These are phyloP conservation scores for Eragrostis curvula DNA, from an alignment of 176 grass and related monocot species.

Conservation along the genomic window DNA sequence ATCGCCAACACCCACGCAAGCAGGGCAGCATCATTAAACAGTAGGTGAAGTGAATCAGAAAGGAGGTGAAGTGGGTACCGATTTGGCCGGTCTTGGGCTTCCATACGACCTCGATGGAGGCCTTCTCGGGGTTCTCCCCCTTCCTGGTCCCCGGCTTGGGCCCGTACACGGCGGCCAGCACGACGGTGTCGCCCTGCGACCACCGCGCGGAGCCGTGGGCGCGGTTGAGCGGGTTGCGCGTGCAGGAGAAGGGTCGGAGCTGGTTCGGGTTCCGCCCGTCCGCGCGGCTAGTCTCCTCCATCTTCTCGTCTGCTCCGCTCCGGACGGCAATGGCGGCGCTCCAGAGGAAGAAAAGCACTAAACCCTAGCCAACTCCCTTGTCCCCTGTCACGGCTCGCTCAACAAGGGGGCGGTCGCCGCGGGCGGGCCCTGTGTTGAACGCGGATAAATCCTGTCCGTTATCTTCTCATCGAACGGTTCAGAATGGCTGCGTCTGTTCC, in stretches of 20 bases:
- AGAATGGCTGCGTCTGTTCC: accelerated
- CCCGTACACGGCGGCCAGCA: constrained; percentile 84
- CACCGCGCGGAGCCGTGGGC: constrained; percentile 90
- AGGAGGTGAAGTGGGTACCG: constrained; percentile 41
- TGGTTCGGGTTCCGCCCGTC: constrained; percentile 77
- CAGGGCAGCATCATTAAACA: neutral
- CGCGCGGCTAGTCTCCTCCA: constrained; percentile 44
- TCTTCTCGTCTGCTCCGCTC: constrained; percentile 28
- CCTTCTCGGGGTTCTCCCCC: constrained; percentile 91
- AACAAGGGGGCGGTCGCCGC: neutral
- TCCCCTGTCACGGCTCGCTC: neutral
- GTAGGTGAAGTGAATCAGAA: neutral
- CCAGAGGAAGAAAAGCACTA: neutral
- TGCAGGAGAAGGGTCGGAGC: constrained; percentile 69
- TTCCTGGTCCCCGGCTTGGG: constrained; percentile 85
- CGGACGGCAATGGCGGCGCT: neutral
- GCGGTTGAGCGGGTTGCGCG: constrained; percentile 72
- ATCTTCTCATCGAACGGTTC: neutral
- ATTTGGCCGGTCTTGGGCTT: constrained; percentile 86
- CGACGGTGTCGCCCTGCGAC: constrained; percentile 86
- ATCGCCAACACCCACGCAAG: neutral
- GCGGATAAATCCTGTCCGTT: neutral
- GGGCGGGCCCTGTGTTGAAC: no score
- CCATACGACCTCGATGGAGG: constrained; percentile 90
- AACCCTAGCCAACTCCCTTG: constrained; percentile 42